phyloP scores from a whole-genome alignment of 2,329 filamentous ascomycete genomes.

The Epichloe typhina region DNA sequence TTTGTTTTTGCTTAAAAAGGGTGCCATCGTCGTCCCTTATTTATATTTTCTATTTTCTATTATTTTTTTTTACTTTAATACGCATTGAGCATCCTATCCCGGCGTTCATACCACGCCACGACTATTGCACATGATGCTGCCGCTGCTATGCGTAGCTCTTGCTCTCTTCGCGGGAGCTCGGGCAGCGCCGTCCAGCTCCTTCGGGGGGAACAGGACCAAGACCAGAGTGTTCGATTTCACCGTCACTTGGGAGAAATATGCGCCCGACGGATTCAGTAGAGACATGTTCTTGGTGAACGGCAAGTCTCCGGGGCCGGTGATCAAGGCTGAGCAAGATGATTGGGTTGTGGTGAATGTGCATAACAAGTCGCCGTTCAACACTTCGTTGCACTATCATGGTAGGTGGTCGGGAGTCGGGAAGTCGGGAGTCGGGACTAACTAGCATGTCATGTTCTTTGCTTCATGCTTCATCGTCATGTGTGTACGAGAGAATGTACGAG shows the following conservation, averaged over 20 bases:
- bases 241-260: constrained; percentile 24
- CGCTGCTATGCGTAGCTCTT: background rate
- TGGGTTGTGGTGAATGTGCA: constrained; percentile 29
- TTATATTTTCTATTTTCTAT: no score
- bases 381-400: constrained; percentile 38
- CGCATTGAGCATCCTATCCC: no score
- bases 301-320: constrained; percentile 46
- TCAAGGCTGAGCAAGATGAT: constrained; percentile 23
- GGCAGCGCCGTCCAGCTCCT: background rate
- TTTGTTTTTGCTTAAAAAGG: no score
- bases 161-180: background rate
- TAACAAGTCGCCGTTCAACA: constrained; percentile 34
- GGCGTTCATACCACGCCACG: background rate
- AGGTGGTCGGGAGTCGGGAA: constrained; percentile 4
- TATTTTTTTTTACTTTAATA: no score
- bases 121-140: background rate
- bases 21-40: no score
- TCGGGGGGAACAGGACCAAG: background rate
- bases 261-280: constrained; percentile 31
- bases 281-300: constrained; percentile 42
- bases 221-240: constrained; percentile 13
- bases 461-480: no score
- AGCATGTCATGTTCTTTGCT: no score
- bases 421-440: no score
- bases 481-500: no score